These are phyloP conservation scores for Malus orientalis DNA, from an alignment of 306 rosid species.

Conservation along the genomic window DNA sequence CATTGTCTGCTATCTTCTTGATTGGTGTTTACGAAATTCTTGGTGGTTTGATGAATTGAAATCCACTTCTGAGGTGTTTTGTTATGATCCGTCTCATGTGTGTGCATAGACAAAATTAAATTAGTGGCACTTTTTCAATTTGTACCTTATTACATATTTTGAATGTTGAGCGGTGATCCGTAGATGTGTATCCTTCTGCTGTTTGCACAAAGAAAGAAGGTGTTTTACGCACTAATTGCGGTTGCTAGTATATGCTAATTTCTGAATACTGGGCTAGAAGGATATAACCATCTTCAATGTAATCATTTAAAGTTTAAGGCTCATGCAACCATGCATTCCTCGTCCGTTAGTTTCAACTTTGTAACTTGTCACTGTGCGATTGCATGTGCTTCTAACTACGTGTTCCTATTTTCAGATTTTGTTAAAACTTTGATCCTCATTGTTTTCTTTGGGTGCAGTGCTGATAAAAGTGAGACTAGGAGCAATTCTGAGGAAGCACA, in stretches of 20 bases:
- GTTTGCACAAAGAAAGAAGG: neutral
- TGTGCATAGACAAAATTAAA: neutral
- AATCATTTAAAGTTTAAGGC: neutral
- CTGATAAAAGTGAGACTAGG: slow-evolving; percentile 51
- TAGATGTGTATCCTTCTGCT: neutral
- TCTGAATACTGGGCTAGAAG: neutral
- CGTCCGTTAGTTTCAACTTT: neutral
- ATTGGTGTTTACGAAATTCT: neutral
- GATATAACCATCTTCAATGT: neutral
- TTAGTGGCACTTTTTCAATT: neutral
- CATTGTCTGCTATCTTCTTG: neutral
- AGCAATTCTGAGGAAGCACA: slow-evolving; percentile 27
- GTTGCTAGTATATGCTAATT: neutral
- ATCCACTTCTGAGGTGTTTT: neutral
- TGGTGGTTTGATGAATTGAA: neutral
- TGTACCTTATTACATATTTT: neutral
- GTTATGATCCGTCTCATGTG: neutral
- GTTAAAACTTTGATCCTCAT: neutral
- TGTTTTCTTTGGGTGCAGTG: slow-evolving; percentile 45
- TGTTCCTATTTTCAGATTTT: slow-evolving; percentile 1
- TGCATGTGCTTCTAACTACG: neutral
- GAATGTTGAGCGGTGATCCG: neutral
- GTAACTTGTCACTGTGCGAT: neutral
- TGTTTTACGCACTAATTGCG: neutral
- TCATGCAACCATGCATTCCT: neutral